Base-by-base conservation (phyloP, 116 monocot species). In the Dioscorea cayenensis region DNA sequence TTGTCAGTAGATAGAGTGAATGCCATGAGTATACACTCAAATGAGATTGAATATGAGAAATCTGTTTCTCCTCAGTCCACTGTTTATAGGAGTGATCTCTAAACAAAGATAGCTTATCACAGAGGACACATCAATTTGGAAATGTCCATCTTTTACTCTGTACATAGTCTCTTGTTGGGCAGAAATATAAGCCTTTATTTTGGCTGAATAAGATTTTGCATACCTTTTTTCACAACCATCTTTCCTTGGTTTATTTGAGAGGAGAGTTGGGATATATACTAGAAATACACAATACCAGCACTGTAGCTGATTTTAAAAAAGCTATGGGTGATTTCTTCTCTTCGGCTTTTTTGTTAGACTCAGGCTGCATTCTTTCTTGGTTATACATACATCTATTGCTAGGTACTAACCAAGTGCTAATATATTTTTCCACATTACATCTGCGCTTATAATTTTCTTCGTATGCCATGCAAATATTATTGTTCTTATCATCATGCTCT, bases 121-220 rank as follows among this genome's bases (percentile, higher is more conserved):
- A 29, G 43, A 72, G 1, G 79, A 69, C 49, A 66, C 77, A 0
- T 43, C 50, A 51, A 28, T 73, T 3, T 93, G 88, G 84, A 93
- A 78, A 17, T 77, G 74, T 0, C 71, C 79, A 35, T 90, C 90
- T 55, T 90, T 90, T 7, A 77, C 85, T 75, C 86, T 97, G 23
- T 97, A 93, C 43, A 97, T 88, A 0, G 90, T 82, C 36, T 90
- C 93, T 20, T 81, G 81, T 70, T 97, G 97, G 97, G 66, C 86
- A 16, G 97, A 97, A 73, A 79, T 97, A 75, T 79, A 88, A 35
- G 88, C 93, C 38, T 93, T 97, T 70, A 59, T 93, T 71, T 25
- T 97, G 35, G 97, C 93, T 63, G 62, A 18, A 62, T 60, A 60
- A 62, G 18, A 36, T 55, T 55, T 55, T 55, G 19, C 52, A 55